These are phyloP conservation scores for Apophysomyces sp. DNA, from an alignment of 371 early-diverging fungal species.

Conservation along the genomic window DNA sequence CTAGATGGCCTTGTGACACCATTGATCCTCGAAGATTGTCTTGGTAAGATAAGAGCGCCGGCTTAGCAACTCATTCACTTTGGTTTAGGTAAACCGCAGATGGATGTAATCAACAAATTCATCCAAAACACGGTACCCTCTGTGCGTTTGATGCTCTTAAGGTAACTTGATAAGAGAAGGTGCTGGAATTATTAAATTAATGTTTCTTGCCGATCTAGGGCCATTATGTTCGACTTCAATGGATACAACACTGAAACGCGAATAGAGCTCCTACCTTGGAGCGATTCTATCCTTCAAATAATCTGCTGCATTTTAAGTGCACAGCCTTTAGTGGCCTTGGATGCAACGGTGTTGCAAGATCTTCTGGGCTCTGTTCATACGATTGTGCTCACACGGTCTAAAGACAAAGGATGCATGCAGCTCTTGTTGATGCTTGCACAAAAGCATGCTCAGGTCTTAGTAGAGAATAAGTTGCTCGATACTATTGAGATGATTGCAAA, in stretches of 20 bases:
- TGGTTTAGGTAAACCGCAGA: conserved; percentile 3
- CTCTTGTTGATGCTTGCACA: not conserved
- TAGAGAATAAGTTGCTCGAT: not conserved
- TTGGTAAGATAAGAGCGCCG: not conserved
- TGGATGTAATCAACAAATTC: conserved; percentile 12
- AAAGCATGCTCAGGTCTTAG: conserved; percentile 3
- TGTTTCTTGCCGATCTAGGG: not conserved
- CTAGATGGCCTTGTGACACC: conserved; percentile 18
- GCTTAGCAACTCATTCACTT: not conserved
- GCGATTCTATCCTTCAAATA: not conserved
- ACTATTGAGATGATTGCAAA: not conserved
- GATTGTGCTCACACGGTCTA: not conserved
- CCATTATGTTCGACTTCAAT: not conserved
- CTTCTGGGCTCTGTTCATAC: not conserved
- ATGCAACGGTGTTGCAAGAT: not conserved
- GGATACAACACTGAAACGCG: not conserved
- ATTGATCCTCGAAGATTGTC: not conserved
- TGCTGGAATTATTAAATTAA: too few relatives aligned
- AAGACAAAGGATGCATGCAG: conserved; percentile 8
- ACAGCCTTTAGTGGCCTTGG: not conserved
- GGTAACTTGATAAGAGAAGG: not conserved
- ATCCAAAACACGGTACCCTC: not conserved
- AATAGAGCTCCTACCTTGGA: not conserved
- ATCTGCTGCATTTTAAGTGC: not conserved
- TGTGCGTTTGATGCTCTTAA: not conserved